Evolutionary conservation across 148 eudicot genomes (phyloP), one percentile per base, ranked within the genome.

Genomic region (Spergularia marina): DNA sequence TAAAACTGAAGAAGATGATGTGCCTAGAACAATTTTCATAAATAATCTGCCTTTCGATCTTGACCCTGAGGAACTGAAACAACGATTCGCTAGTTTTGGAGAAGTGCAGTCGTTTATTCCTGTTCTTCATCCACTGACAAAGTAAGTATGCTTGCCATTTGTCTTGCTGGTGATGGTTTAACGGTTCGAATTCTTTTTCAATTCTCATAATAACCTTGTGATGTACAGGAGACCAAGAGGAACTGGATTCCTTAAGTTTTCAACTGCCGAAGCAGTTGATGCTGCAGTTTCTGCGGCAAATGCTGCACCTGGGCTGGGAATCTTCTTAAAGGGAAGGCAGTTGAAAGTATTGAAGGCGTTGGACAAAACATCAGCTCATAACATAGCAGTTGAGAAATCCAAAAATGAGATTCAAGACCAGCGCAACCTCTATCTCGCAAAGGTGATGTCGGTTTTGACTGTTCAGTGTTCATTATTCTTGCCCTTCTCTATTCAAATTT

Each of bases 361-460:
- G 80, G 92, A 95, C 88, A 92, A 89, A 88, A 84, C 88, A 86
- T 83, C 97, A 57, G 99, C 99, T 76, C 82, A 89, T 71, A 85
- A 86, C 54, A 95, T 82, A 80, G 86, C 88, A 66, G 16, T 78
- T 61, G 92, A 92, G 84, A 91, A 89, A 83, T 77, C 89, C 76
- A 89, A 89, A 75, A 85, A 84, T 75, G 97, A 90, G 84, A 89
- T 77, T 39, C 82, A 78, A 80, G 99, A 95, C 75, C 92, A 87
- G 40, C 94, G 99, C 30, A 95, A 92, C 84, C 94, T 95, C 64
- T 95, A 95, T 83, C 83, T 95, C 54, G 92, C 97, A 52, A 92
- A 95, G 91, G 99, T 78, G 76, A 76, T 58, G 17, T 62, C 56
- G 23, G 23, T 54, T 44, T 54, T 34, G 6, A 20, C 15, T 13